Percentiles rank a stretch among this genome's conserved stretches.
phyloP scores from a whole-genome alignment of 495 filamentous ascomycete genomes.

The Tuber indicum region DNA sequence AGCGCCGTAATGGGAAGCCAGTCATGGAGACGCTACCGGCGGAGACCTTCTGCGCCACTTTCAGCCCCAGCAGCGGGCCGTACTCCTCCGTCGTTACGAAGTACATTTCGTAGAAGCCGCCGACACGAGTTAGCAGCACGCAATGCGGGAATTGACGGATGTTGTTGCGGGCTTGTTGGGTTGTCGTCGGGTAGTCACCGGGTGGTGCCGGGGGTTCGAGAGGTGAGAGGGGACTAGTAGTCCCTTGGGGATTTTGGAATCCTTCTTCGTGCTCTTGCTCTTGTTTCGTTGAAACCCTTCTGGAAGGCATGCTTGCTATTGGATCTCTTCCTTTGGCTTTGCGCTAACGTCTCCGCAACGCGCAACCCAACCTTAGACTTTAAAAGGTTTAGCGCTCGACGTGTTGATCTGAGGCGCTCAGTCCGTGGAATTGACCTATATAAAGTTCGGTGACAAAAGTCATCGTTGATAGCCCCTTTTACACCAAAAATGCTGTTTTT shows the following conservation, averaged over 20 bases:
- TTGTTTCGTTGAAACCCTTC: slow-evolving; percentile 14
- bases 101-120: slow-evolving; percentile 95
- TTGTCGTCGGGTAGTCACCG: slow-evolving; percentile 64
- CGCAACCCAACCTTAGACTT: no score
- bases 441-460: no score
- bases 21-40: slow-evolving; percentile 46
- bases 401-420: no score
- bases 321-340: no score
- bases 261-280: slow-evolving; percentile 22
- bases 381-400: no score
- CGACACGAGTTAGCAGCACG: slow-evolving; percentile 81
- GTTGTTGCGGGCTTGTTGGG: slow-evolving; percentile 82
- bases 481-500: no score
- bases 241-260: slow-evolving; percentile 27
- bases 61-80: slow-evolving; percentile 78
- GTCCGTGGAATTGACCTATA: no score
- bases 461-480: no score
- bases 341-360: no score
- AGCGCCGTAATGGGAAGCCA: slow-evolving; percentile 88
- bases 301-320: not conserved
- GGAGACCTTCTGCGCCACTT: slow-evolving; percentile 68
- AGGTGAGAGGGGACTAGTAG: slow-evolving; percentile 21
- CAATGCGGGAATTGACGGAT: slow-evolving; percentile 77
- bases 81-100: slow-evolving; percentile 87
- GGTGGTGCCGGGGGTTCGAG: slow-evolving; percentile 3